A percentile compares a stretch with the other conserved stretches of the same genome.
phyloP scores from a whole-genome alignment of 2,329 filamentous ascomycete species.

The Niveomyces coronatus region DNA sequence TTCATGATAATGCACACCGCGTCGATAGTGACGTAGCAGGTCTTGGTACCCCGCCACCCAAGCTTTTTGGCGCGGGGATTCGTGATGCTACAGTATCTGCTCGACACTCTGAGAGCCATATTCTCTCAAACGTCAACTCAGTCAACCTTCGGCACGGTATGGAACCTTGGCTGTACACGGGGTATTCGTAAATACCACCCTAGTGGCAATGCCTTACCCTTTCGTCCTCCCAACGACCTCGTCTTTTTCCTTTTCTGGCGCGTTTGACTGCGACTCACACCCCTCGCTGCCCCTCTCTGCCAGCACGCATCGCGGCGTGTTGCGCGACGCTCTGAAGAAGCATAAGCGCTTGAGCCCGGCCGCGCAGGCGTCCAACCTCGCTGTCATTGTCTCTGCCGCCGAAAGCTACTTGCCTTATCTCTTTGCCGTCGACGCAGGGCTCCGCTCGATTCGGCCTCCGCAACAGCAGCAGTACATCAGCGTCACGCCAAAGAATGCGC shows the following conservation, averaged over 20 bases:
- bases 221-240: slow-evolving; percentile 87
- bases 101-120: too few species aligned
- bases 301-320: slow-evolving; percentile 72
- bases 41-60: too few species aligned
- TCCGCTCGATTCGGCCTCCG: slow-evolving; percentile 37
- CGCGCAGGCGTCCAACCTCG: slow-evolving; percentile 61
- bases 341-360: slow-evolving; percentile 74
- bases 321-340: slow-evolving; percentile 75
- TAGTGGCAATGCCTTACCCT: slow-evolving; percentile 83
- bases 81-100: too few species aligned
- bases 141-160: too few species aligned
- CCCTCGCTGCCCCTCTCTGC: slow-evolving; percentile 77
- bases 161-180: too few species aligned
- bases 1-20: too few species aligned
- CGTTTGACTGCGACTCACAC: slow-evolving; percentile 70
- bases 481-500: slow-evolving; percentile 46
- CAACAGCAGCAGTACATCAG: slow-evolving; percentile 47
- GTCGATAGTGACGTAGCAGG: too few species aligned
- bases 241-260: slow-evolving; percentile 68
- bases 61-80: too few species aligned
- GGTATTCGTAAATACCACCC: too few species aligned
- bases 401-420: slow-evolving; percentile 78
- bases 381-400: slow-evolving; percentile 56
- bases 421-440: slow-evolving; percentile 62
- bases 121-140: too few species aligned